Conservation (phyloP, 2,329 filamentous ascomycete genomes). For the Alternaria ethzedia region DNA sequence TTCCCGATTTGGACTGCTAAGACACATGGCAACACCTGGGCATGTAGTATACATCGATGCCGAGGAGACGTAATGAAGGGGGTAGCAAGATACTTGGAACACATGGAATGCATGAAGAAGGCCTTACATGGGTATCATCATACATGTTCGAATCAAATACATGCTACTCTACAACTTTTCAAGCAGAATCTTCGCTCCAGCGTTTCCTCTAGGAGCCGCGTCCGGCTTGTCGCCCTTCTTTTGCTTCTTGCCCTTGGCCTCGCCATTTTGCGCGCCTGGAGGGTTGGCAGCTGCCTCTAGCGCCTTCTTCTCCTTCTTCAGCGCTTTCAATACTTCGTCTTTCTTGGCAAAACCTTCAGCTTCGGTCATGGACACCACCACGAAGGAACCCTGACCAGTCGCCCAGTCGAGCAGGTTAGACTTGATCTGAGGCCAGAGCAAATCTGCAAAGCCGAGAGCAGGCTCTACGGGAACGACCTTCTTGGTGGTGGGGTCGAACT, state of each 20-base stretch:
- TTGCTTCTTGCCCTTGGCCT: conserved; percentile 39
- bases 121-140: conserved; percentile 8
- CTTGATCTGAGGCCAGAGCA: conserved; percentile 83
- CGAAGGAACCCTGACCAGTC: conserved; percentile 83
- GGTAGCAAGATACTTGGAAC: not conserved
- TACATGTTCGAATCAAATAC: conserved; percentile 1
- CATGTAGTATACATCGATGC: not conserved
- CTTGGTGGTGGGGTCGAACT: conserved; percentile 78
- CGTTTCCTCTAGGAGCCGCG: conserved; percentile 50
- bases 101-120: not conserved
- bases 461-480: conserved; percentile 74
- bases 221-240: conserved; percentile 50
- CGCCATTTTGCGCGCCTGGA: conserved; percentile 50
- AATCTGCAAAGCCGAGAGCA: conserved; percentile 77
- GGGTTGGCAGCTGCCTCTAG: conserved; percentile 69
- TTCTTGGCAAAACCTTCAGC: conserved; percentile 70
- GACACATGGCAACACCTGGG: not conserved
- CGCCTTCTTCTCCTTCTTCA: conserved; percentile 75
- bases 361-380: conserved; percentile 82
- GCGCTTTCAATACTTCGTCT: conserved; percentile 69
- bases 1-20: conserved; percentile 1
- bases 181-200: conserved; percentile 55
- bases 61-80: not conserved
- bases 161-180: conserved; percentile 44
- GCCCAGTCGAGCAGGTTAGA: conserved; percentile 81